These are phyloP conservation scores for Colletotrichum sp. DNA, from an alignment of 2,329 filamentous ascomycete species.

Conservation along the genomic window DNA sequence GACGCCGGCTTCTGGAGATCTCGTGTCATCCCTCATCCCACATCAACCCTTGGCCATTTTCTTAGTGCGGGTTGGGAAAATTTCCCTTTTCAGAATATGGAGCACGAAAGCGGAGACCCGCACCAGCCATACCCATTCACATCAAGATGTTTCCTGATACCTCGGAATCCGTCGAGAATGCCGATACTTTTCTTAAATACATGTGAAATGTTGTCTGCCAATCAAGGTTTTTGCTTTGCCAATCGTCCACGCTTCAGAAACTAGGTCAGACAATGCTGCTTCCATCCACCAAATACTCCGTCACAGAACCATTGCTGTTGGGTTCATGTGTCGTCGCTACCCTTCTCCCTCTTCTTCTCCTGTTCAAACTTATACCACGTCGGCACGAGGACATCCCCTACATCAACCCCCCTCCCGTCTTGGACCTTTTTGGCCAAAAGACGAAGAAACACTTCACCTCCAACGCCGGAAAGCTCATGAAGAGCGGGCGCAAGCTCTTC, in stretches of 20 bases:
- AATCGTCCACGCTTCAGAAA: not conserved
- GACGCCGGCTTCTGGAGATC: not conserved
- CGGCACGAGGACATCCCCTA: not conserved
- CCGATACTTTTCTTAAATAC: not conserved
- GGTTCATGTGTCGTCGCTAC: not conserved
- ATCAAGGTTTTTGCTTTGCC: not conserved
- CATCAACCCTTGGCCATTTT: not conserved
- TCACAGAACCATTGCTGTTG: not conserved
- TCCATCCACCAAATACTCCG: not conserved
- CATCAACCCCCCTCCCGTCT: not conserved
- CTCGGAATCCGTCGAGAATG: not conserved
- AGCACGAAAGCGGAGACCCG: not conserved
- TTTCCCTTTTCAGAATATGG: not conserved
- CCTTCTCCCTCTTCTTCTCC: not conserved
- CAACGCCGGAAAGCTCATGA: not conserved
- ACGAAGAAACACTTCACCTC: not conserved
- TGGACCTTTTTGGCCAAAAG: not conserved
- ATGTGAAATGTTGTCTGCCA: not conserved
- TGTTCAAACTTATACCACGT: not conserved
- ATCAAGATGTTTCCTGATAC: not conserved
- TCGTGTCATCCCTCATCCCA: not conserved
- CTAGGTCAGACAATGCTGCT: not conserved
- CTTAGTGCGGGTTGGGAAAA: not conserved
- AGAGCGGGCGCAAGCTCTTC: not conserved
- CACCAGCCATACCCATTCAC: not conserved